Conservation (phyloP, 352 stramenopile species). For the Globisporangium viniferum region DNA sequence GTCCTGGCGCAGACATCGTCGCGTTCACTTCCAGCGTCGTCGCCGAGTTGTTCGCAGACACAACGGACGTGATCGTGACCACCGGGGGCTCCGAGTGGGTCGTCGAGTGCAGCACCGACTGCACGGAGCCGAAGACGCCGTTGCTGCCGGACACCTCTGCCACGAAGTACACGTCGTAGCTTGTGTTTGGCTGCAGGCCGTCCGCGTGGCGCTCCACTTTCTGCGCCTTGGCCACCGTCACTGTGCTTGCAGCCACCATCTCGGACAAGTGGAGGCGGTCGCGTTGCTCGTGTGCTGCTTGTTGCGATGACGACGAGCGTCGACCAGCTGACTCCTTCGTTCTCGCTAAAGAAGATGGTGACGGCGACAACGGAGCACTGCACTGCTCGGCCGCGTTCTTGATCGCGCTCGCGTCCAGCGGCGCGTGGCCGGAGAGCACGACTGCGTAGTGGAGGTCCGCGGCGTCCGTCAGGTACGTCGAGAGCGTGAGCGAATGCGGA, state of each 20-base stretch:
- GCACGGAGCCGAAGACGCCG: constrained; percentile 67
- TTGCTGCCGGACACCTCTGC: constrained; percentile 75
- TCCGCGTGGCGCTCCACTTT: constrained; percentile 48
- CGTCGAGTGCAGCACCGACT: constrained; percentile 53
- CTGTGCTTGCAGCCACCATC: constrained; percentile 32
- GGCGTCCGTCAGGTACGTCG: constrained; percentile 68
- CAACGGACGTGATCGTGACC: constrained; percentile 20
- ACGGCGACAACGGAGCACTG: background rate
- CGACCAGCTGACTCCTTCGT: background rate
- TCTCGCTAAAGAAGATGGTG: background rate
- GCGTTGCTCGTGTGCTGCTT: background rate
- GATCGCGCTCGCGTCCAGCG: constrained; percentile 43
- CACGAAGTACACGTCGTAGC: constrained; percentile 84
- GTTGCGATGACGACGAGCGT: background rate
- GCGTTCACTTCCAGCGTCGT: constrained; percentile 30
- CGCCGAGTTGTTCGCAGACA: constrained; percentile 36
- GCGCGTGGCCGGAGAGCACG: constrained; percentile 31
- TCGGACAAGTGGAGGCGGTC: background rate
- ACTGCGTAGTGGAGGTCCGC: constrained; percentile 73
- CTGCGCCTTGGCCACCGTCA: constrained; percentile 41
- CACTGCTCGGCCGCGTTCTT: constrained; percentile 40
- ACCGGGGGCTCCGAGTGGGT: constrained; percentile 51
- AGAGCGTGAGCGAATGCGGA: constrained; percentile 50
- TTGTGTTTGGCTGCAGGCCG: constrained; percentile 50
- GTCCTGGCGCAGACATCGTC: constrained; percentile 35